Percentiles rank a stretch among this genome's conserved stretches.
phyloP scores from a whole-genome alignment of 2,329 filamentous ascomycete species.

The Furcasterigmium furcatum region DNA sequence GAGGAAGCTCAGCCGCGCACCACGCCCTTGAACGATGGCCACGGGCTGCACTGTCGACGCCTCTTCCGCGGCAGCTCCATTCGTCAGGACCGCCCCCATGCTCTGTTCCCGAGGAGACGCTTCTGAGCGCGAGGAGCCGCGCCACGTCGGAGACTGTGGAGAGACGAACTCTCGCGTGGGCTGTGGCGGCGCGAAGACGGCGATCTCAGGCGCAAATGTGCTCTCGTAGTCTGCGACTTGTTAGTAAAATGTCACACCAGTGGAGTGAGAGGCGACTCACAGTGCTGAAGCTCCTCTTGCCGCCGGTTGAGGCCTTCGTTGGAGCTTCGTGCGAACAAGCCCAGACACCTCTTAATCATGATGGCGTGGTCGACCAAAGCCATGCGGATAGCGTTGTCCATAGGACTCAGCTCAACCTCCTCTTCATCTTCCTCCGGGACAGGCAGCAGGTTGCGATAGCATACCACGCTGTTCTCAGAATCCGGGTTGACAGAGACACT shows the following conservation, averaged over 20 bases:
- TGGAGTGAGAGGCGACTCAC: constrained; percentile 43
- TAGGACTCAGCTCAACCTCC: constrained; percentile 47
- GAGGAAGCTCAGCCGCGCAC: constrained; percentile 55
- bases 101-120: constrained; percentile 23
- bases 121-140: constrained; percentile 46
- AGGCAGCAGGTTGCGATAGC: constrained; percentile 73
- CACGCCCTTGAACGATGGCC: constrained; percentile 45
- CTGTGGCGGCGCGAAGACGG: constrained; percentile 54
- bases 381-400: constrained; percentile 79
- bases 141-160: constrained; percentile 40
- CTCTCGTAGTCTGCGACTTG: constrained; percentile 51
- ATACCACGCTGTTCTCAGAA: constrained; percentile 73
- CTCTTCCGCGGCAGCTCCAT: constrained; percentile 40
- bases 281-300: constrained; percentile 58
- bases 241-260: constrained; percentile 4
- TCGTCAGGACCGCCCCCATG: constrained; percentile 28
- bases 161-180: constrained; percentile 35
- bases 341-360: constrained; percentile 78
- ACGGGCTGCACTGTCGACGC: constrained; percentile 47
- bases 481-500: constrained; percentile 71
- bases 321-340: constrained; percentile 61
- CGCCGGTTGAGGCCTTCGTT: constrained; percentile 54
- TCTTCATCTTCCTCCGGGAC: constrained; percentile 36
- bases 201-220: constrained; percentile 64
- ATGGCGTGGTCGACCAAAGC: constrained; percentile 87